These are phyloP conservation scores for Camelina neglecta DNA, from an alignment of 345 rosid genomes.

Conservation along the genomic window DNA sequence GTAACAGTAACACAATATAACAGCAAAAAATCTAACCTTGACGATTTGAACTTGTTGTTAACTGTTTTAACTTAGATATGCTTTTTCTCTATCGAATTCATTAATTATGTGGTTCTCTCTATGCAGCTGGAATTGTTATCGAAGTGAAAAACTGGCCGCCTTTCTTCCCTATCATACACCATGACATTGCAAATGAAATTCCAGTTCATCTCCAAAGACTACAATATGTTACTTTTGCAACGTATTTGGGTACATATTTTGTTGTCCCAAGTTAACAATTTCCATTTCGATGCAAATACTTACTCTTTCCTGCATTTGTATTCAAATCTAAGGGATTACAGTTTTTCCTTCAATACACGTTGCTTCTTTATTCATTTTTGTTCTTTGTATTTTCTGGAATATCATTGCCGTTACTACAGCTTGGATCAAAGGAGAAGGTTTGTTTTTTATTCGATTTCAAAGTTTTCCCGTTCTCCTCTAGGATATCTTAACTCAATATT, in stretches of 20 bases:
- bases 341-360: neutral
- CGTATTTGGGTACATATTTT: constrained; percentile 63
- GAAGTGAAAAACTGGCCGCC: constrained; percentile 95
- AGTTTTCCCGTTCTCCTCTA: neutral
- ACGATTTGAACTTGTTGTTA: constrained; percentile 1
- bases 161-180: constrained; percentile 81
- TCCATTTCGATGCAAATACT: constrained; percentile 7
- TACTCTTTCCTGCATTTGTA: constrained; percentile 22
- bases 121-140: constrained; percentile 67
- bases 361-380: constrained; percentile 36
- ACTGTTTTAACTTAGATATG: neutral
- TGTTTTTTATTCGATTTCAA: constrained; percentile 25
- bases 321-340: neutral
- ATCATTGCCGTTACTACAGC: constrained; percentile 77
- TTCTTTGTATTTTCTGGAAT: constrained; percentile 85
- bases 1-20: too few relatives aligned
- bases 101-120: constrained; percentile 26
- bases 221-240: constrained; percentile 76
- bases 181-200: constrained; percentile 83
- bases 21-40: too few relatives aligned
- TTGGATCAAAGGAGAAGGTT: constrained; percentile 89
- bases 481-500: neutral
- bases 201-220: constrained; percentile 81
- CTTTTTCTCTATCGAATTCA: neutral
- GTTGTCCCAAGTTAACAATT: neutral